Evolutionary conservation across 73 alveolate species (phyloP).

Genomic region (Blepharisma stoltei): DNA sequence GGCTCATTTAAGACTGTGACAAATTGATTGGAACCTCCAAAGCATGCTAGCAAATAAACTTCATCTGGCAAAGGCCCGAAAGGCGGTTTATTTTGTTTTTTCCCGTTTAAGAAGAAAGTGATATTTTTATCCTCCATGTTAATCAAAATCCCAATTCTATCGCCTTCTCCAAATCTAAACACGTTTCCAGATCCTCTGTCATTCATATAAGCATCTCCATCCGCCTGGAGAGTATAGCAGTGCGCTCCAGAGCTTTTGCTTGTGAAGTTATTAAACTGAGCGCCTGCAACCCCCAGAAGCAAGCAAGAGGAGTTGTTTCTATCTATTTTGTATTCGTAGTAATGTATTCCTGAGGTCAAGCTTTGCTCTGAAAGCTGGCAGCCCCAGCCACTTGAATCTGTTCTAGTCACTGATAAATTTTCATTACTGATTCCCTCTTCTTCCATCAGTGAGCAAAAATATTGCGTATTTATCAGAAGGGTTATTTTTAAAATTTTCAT

Average conservation of each 20-base stretch:
- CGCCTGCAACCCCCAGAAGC: slow-evolving; percentile 18
- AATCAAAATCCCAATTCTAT: slow-evolving; percentile 26
- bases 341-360: slow-evolving; percentile 23
- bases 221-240: slow-evolving; percentile 25
- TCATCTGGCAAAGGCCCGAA: slow-evolving; percentile 16
- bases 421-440: too few relatives aligned
- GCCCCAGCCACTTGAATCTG: slow-evolving; percentile 32
- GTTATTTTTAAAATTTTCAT: too few relatives aligned
- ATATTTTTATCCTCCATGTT: slow-evolving; percentile 25
- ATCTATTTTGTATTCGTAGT: slow-evolving; percentile 6
- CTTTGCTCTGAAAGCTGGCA: slow-evolving; percentile 20
- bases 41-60: slow-evolving; percentile 29
- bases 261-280: slow-evolving; percentile 1
- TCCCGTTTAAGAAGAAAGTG: slow-evolving; percentile 15
- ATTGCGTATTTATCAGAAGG: too few relatives aligned
- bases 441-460: too few relatives aligned
- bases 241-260: slow-evolving; percentile 30
- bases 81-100: slow-evolving; percentile 29
- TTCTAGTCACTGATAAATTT: slow-evolving; percentile 19
- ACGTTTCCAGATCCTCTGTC: slow-evolving; percentile 29
- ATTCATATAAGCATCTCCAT: slow-evolving; percentile 30
- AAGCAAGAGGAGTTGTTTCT: slow-evolving; percentile 29
- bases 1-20: slow-evolving; percentile 24
- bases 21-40: slow-evolving; percentile 32
- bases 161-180: slow-evolving; percentile 21